Conservation (phyloP, 2,329 filamentous ascomycete species). For the Hymenoscyphus albidus region DNA sequence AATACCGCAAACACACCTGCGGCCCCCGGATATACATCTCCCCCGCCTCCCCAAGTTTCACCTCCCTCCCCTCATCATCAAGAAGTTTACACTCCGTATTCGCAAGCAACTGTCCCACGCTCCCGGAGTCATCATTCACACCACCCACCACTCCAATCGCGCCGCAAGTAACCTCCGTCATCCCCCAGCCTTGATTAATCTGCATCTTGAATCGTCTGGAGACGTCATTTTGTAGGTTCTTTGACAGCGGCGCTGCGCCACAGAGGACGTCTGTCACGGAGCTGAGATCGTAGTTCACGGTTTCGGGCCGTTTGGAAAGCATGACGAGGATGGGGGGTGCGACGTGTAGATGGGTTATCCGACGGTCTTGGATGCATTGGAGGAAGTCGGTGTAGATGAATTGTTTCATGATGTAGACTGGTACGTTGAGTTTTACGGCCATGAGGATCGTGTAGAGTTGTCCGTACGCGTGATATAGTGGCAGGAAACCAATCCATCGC, state of each 20-base stretch:
- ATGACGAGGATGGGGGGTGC: slow-evolving; percentile 58
- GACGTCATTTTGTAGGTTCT: slow-evolving; percentile 39
- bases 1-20: slow-evolving; percentile 43
- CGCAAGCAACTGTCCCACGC: slow-evolving; percentile 50
- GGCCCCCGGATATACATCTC: slow-evolving; percentile 44
- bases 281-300: slow-evolving; percentile 49
- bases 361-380: slow-evolving; percentile 45
- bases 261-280: slow-evolving; percentile 45
- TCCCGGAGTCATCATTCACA: slow-evolving; percentile 39
- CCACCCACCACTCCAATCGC: slow-evolving; percentile 40
- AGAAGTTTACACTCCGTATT: slow-evolving; percentile 45
- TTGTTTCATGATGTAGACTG: slow-evolving; percentile 55
- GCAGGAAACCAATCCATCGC: slow-evolving; percentile 57
- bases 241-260: slow-evolving; percentile 51
- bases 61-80: slow-evolving; percentile 37
- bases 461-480: slow-evolving; percentile 61
- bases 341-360: slow-evolving; percentile 50
- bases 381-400: slow-evolving; percentile 53
- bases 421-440: slow-evolving; percentile 41
- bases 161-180: slow-evolving; percentile 53
- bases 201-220: slow-evolving; percentile 38
- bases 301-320: slow-evolving; percentile 54
- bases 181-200: slow-evolving; percentile 55
- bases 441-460: slow-evolving; percentile 51
- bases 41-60: slow-evolving; percentile 39